Evolutionary conservation across 2,329 filamentous ascomycete species (phyloP), one percentile per base, ranked within the genome.

Genomic region (Keithomyces neogunnii): DNA sequence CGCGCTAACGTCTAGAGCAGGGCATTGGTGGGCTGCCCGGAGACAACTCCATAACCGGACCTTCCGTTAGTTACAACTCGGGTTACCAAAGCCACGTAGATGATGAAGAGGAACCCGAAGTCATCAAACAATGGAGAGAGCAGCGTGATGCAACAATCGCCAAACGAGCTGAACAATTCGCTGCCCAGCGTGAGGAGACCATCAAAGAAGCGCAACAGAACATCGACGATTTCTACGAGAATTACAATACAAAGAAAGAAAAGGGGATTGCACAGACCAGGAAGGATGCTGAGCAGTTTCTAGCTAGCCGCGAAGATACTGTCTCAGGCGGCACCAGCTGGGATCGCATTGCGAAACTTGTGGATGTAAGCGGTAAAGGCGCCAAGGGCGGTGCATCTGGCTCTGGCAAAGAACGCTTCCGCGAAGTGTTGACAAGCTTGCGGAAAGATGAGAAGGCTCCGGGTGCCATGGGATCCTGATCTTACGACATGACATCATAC

Each of bases 201-300:
- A 74, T 96, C 65, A 84, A 89, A 67, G 89, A 93, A 60, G 93
- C 93, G 9, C 89, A 90, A 65, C 81, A 91, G 67, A 93, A 95
- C 69, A 95, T 99, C 57, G 93, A 99, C 68, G 93, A 96, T 68
- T 99, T 97, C 73, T 99, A 99, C 77, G 91, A 96, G 66, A 96
- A 96, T 72, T 99, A 99, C 77, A 97, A 97, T 76, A 85, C 86
- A 70, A 96, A 96, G 75, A 92, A 93, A 69, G 93, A 99, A 69
- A 97, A 97, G 80, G 82, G 81, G 53, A 86, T 96, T 59, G 78
- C 86, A 28, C 89, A 95, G 74, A 93, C 92, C 51, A 83, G 86
- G 62, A 86, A 88, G 68, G 93, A 99, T 61, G 93, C 92, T 5
- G 92, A 97, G 64, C 84, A 96, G 65, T 99, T 97, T 70, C 74